These are phyloP conservation scores for Phlyctochytrium planicorne DNA, from an alignment of 192 early-diverging fungal genomes.

Conservation along the genomic window DNA sequence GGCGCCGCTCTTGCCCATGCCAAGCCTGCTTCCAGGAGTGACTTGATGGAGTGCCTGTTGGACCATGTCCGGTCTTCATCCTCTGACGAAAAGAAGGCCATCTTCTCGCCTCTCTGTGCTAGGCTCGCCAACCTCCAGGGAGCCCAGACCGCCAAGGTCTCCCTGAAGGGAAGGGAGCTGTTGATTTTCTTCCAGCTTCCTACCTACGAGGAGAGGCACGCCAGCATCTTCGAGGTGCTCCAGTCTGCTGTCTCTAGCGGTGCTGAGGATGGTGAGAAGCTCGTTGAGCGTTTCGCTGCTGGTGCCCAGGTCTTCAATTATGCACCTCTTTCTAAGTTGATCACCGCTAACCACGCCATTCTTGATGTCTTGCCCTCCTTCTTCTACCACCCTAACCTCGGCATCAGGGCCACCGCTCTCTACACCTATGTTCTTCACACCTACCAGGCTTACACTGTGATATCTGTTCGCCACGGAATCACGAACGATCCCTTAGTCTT, in stretches of 20 bases:
- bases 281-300: slow-evolving; percentile 8
- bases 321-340: slow-evolving; percentile 58
- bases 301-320: no score
- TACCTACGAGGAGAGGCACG: slow-evolving; percentile 82
- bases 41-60: slow-evolving; percentile 71
- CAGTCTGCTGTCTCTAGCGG: slow-evolving; percentile 50
- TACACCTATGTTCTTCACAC: slow-evolving; percentile 97
- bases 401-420: slow-evolving; percentile 77
- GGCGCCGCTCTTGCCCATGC: slow-evolving; percentile 73
- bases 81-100: slow-evolving; percentile 62
- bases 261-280: no score
- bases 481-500: slow-evolving; percentile 34
- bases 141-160: slow-evolving; percentile 79
- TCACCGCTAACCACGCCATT: slow-evolving; percentile 93
- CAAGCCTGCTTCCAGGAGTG: slow-evolving; percentile 69
- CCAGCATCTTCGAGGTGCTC: slow-evolving; percentile 83
- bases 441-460: slow-evolving; percentile 95
- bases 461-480: slow-evolving; percentile 62
- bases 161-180: slow-evolving; percentile 92
- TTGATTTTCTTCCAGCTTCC: slow-evolving; percentile 92
- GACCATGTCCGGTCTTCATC: slow-evolving; percentile 74
- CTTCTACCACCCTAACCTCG: slow-evolving; percentile 82
- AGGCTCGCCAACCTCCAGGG: slow-evolving; percentile 75
- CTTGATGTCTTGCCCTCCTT: slow-evolving; percentile 92
- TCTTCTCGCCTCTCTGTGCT: slow-evolving; percentile 76